A percentile compares a stretch with the other conserved stretches of the same genome.
These are phyloP conservation scores for Gaeumannomyces tritici DNA, from an alignment of 2,329 filamentous ascomycete genomes.

Conservation along the genomic window DNA sequence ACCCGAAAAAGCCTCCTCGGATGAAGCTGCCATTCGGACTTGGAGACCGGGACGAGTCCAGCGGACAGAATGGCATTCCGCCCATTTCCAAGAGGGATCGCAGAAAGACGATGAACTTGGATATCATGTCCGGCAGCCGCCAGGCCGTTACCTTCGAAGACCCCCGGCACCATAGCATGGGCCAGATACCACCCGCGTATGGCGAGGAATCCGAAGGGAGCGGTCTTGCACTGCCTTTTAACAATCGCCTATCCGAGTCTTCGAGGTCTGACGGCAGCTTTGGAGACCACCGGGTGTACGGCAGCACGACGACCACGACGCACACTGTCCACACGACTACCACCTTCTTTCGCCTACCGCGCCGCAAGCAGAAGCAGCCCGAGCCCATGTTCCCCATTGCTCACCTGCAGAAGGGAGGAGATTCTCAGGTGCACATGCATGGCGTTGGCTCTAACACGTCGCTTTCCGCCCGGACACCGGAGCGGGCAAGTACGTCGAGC, in stretches of 20 bases:
- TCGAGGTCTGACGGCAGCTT: slow-evolving; percentile 83
- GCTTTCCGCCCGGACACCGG: slow-evolving; percentile 27
- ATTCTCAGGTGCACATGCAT: slow-evolving; percentile 12
- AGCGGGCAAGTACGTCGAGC: slow-evolving; percentile 7
- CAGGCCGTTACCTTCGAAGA: slow-evolving; percentile 53
- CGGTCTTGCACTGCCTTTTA: slow-evolving; percentile 52
- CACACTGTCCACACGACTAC: slow-evolving; percentile 54
- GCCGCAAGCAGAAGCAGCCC: slow-evolving; percentile 64
- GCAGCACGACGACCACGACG: slow-evolving; percentile 49
- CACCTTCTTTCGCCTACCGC: slow-evolving; percentile 73
- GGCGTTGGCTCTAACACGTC: slow-evolving; percentile 32
- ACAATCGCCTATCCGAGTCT: slow-evolving; percentile 65
- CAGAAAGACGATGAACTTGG: slow-evolving; percentile 26
- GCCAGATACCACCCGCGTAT: slow-evolving; percentile 37
- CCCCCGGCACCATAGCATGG: slow-evolving; percentile 34
- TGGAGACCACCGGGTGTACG: slow-evolving; percentile 52
- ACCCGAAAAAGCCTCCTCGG: slow-evolving; percentile 43
- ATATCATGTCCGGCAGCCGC: slow-evolving; percentile 24
- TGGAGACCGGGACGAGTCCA: not conserved
- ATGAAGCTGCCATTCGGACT: slow-evolving; percentile 34
- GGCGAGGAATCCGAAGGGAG: slow-evolving; percentile 46
- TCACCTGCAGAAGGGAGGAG: slow-evolving; percentile 56
- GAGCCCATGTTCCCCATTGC: slow-evolving; percentile 76
- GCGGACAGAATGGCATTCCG: not conserved
- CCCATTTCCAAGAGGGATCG: slow-evolving; percentile 27